A percentile compares a stretch with the other conserved stretches of the same genome.
phyloP scores from a whole-genome alignment of 305 asterid species.

The Rubia balearica region DNA sequence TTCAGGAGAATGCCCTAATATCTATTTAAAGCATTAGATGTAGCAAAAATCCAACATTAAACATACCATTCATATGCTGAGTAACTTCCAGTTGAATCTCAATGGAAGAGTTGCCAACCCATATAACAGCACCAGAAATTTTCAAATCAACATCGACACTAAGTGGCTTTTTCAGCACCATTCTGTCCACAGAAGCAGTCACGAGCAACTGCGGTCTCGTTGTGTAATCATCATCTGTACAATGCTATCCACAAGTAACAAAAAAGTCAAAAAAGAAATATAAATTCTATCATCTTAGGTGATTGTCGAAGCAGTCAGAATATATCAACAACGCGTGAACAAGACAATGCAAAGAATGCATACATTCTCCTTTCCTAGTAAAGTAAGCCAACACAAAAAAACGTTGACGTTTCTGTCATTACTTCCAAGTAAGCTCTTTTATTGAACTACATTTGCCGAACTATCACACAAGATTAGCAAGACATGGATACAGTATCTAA shows the following conservation, averaged over 20 bases:
- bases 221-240: slow-evolving; percentile 75
- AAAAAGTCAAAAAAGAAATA: not conserved
- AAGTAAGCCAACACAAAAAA: slow-evolving; percentile 2
- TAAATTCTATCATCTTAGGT: slow-evolving; percentile 1
- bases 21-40: not conserved
- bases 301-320: not conserved
- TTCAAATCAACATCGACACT: slow-evolving; percentile 66
- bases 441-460: not conserved
- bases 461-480: not conserved
- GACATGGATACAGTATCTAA: not conserved
- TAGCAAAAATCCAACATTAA: slow-evolving; percentile 14
- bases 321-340: not conserved
- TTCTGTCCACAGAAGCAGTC: slow-evolving; percentile 85
- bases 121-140: slow-evolving; percentile 77
- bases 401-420: not conserved
- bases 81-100: slow-evolving; percentile 86
- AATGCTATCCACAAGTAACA: slow-evolving; percentile 48
- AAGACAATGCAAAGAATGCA: not conserved
- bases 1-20: not conserved
- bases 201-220: slow-evolving; percentile 74
- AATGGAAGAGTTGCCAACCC: slow-evolving; percentile 89
- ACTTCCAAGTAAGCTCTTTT: not conserved
- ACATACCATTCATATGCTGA: slow-evolving; percentile 58
- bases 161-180: slow-evolving; percentile 83
- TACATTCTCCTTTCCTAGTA: not conserved